Percentiles rank a stretch among this genome's conserved stretches.
These are phyloP conservation scores for Aquilaria agallochum DNA, from an alignment of 441 rosid genomes.

Conservation along the genomic window DNA sequence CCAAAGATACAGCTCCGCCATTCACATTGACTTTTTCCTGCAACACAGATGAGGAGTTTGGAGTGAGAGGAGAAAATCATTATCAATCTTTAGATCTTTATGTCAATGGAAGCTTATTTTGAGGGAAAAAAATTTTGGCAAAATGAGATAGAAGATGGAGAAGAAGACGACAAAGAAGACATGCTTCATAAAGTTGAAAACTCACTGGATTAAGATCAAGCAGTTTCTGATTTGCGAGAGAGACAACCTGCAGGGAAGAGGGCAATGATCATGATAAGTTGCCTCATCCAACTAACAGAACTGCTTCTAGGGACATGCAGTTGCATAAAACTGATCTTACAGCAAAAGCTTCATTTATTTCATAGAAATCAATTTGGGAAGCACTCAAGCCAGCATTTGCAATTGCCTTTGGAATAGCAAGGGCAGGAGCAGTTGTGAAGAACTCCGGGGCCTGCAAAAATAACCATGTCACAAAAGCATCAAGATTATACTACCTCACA, in stretches of 20 bases:
- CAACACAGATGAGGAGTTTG: conserved; percentile 2
- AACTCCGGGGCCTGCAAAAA: conserved; percentile 75
- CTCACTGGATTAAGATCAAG: conserved; percentile 81
- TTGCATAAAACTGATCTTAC: conserved; percentile 34
- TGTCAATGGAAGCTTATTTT: too few species aligned
- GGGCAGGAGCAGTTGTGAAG: conserved; percentile 92
- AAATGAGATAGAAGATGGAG: background rate
- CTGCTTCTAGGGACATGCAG: background rate
- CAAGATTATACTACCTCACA: conserved; percentile 10
- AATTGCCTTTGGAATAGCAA: conserved; percentile 84
- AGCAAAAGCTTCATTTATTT: conserved; percentile 97
- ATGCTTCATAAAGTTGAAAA: conserved; percentile 8
- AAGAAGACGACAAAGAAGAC: background rate
- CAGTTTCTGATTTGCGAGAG: conserved; percentile 85
- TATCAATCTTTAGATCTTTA: too few species aligned
- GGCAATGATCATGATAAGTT: conserved; percentile 5
- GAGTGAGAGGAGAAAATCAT: background rate
- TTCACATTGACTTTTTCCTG: conserved; percentile 88
- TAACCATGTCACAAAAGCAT: conserved; percentile 13
- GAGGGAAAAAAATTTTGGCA: background rate
- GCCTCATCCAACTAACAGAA: conserved; percentile 5
- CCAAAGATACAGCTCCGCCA: conserved; percentile 95
- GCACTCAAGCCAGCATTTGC: conserved; percentile 76
- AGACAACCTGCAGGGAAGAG: conserved; percentile 62
- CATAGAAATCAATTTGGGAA: conserved; percentile 85